These are phyloP conservation scores for Rubroboletus pulcherrimus DNA, from an alignment of 768 basidiomycete species.

Conservation along the genomic window DNA sequence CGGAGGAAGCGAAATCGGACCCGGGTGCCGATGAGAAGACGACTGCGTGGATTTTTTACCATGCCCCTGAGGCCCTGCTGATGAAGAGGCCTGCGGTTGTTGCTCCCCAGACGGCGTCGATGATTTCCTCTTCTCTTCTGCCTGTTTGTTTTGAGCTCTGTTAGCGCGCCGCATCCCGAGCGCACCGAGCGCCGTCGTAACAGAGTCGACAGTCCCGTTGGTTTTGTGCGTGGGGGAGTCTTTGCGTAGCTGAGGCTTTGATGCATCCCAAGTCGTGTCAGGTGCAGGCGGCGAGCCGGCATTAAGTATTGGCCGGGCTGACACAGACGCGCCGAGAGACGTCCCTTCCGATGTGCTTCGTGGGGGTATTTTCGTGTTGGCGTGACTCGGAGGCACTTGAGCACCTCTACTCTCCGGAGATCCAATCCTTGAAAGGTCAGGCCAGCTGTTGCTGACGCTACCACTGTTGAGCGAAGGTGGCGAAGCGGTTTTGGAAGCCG, in stretches of 20 bases:
- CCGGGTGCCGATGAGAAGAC: constrained; percentile 55
- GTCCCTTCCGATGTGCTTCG: constrained; percentile 6
- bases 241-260: constrained; percentile 14
- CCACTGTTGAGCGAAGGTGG: constrained; percentile 7
- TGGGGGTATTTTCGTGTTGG: not conserved
- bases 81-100: constrained; percentile 8
- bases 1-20: constrained; percentile 66
- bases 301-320: constrained; percentile 18
- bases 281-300: constrained; percentile 1
- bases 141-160: constrained; percentile 17
- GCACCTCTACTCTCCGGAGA: constrained; percentile 14
- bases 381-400: constrained; percentile 5
- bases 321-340: constrained; percentile 1
- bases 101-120: constrained; percentile 16
- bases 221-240: constrained; percentile 8
- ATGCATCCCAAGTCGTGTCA: constrained; percentile 14
- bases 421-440: constrained; percentile 17
- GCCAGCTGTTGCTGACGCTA: not conserved
- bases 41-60: constrained; percentile 18
- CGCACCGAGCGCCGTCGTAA: constrained; percentile 24
- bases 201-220: constrained; percentile 19
- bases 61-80: constrained; percentile 9
- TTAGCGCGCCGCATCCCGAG: constrained; percentile 30
- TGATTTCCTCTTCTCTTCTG: constrained; percentile 24
- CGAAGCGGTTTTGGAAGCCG: constrained; percentile 7